phyloP scores from a whole-genome alignment of 306 rosid species.

The Myrica gale region DNA sequence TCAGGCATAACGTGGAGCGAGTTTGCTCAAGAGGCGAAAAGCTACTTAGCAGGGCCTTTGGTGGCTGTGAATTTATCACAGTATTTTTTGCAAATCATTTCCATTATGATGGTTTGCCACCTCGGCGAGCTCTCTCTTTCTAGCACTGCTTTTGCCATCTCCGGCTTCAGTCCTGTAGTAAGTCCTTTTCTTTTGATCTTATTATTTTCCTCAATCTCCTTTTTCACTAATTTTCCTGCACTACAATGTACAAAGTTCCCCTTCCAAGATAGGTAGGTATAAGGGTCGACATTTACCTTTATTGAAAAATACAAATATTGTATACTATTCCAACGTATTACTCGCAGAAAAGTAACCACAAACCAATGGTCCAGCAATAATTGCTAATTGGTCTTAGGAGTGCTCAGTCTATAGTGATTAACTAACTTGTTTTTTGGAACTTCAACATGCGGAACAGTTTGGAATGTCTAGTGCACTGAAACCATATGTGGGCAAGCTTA shows the following conservation, averaged over 20 bases:
- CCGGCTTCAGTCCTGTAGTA: conserved; percentile 63
- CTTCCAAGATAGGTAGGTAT: too few species aligned
- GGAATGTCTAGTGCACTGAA: conserved; percentile 62
- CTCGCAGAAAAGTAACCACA: too few species aligned
- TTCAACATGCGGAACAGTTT: conserved; percentile 26
- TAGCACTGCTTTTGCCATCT: conserved; percentile 45
- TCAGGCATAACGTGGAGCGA: conserved; percentile 24
- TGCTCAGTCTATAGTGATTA: not conserved
- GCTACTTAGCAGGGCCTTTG: conserved; percentile 52
- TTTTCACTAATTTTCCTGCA: not conserved
- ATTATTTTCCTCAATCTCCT: not conserved
- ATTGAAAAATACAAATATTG: too few species aligned
- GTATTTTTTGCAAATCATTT: conserved; percentile 44
- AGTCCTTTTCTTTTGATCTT: not conserved
- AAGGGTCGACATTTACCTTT: too few species aligned
- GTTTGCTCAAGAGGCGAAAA: conserved; percentile 44
- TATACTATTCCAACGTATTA: too few species aligned
- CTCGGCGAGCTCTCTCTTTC: conserved; percentile 50
- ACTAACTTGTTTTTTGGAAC: not conserved
- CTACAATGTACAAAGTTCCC: too few species aligned
- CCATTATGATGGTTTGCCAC: conserved; percentile 63
- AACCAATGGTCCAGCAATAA: too few species aligned
- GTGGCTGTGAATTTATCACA: conserved; percentile 49
- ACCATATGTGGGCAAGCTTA: conserved; percentile 58
- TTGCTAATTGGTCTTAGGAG: not conserved